These are phyloP conservation scores for Durotheca rogersii DNA, from an alignment of 495 filamentous ascomycete species.

Conservation along the genomic window DNA sequence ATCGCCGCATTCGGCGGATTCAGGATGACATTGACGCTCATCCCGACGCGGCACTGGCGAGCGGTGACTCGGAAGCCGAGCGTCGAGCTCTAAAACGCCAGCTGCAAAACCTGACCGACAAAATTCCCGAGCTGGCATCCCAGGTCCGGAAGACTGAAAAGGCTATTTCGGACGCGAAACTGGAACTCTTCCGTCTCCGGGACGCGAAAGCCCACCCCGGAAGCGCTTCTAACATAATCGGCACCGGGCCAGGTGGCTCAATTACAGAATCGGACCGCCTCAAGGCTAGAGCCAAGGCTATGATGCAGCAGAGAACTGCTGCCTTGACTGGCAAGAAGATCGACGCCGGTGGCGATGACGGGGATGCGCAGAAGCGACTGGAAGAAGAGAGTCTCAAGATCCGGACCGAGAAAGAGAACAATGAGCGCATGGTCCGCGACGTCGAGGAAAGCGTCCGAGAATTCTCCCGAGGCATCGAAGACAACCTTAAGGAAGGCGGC, in stretches of 20 bases:
- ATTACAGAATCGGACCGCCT: conserved; percentile 93
- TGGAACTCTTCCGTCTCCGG: conserved; percentile 91
- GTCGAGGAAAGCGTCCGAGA: conserved; percentile 97
- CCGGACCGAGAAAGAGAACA: conserved; percentile 83
- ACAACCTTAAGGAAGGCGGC: conserved; percentile 79
- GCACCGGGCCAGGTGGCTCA: conserved; percentile 87
- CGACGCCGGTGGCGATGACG: conserved; percentile 62
- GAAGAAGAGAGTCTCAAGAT: conserved; percentile 84
- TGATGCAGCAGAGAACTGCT: conserved; percentile 97
- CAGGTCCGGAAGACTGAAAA: conserved; percentile 89
- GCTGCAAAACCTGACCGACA: conserved; percentile 83
- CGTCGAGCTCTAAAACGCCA: conserved; percentile 81
- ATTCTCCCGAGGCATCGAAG: conserved; percentile 78
- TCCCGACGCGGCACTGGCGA: conserved; percentile 72
- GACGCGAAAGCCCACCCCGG: conserved; percentile 92
- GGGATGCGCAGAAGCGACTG: conserved; percentile 75
- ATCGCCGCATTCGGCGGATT: conserved; percentile 85
- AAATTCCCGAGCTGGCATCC: conserved; percentile 87
- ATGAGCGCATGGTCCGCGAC: conserved; percentile 93
- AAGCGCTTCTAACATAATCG: conserved; percentile 79
- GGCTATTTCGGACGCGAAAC: conserved; percentile 83
- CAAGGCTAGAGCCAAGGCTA: conserved; percentile 91
- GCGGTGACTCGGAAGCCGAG: conserved; percentile 82
- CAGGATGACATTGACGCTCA: conserved; percentile 97
- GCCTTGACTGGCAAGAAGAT: conserved; percentile 83